Base-by-base conservation (phyloP, 2,329 filamentous ascomycete species). In the Pseudogymnoascus pannorum region DNA sequence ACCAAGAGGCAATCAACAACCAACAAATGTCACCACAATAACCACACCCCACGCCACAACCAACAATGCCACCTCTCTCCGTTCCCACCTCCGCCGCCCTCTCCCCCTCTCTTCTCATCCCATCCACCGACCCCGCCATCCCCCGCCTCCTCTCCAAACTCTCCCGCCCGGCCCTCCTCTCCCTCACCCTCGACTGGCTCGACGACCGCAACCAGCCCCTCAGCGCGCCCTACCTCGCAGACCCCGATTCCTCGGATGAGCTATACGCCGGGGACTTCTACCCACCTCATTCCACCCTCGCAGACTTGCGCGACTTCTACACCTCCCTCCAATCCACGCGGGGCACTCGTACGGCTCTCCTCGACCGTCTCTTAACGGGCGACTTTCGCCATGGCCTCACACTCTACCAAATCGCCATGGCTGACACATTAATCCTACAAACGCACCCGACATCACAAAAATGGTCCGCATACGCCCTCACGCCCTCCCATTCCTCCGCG, bases 131-230 rank as follows among this genome's bases (percentile, higher is more conserved):
- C 70, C 77, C 82, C 51, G 78, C 85, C 29, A 81, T 91, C 57
- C 72, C 81, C 65, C 91, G 88, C 72, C 79, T 82, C 40, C 79
- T 96, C 57, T 81, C 78, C 63, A 87, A 86, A 60, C 80, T 95
- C 16, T 88, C 89, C 1, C 86, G 91, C 58, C 77, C 86, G 54
- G 85, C 88, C 0, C 81, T 96, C 20, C 75, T 94, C 24, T 83
- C 85, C 0, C 80, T 96, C 7, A 88, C 83, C 0, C 79, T 92
- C 20, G 82, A 88, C 75, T 96, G 91, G 91, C 84, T 95, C 2
- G 83, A 87, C 62, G 83, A 87, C 57, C 77, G 80, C 65, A 87
- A 88, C 65, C 77, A 85, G 40, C 74, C 80, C 4, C 76, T 81
- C 16, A 87, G 83, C 44, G 77, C 77, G 1, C 88, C 88, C 0